Evolutionary conservation across 2,329 filamentous ascomycete genomes (phyloP).

Genomic region (Teratosphaeria zuluensis): DNA sequence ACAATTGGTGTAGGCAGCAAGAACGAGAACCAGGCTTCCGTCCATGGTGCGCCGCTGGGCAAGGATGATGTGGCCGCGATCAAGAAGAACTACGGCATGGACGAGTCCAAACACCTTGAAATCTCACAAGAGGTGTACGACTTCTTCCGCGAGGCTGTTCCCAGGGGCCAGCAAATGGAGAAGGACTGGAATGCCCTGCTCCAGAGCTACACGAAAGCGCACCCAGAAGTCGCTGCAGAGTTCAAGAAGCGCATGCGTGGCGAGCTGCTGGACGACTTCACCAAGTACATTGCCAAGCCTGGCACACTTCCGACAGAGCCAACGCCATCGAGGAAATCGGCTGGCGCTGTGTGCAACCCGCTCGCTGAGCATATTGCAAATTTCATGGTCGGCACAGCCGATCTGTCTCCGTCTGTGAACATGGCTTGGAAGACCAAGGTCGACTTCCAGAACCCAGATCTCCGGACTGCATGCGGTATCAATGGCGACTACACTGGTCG

Average conservation of each 20-base stretch:
- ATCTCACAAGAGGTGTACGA: conserved; percentile 36
- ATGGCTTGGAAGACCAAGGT: conserved; percentile 36
- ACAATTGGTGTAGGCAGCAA: conserved; percentile 46
- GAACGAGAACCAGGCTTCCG: conserved; percentile 42
- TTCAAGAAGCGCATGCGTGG: conserved; percentile 41
- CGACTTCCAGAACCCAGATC: conserved; percentile 38
- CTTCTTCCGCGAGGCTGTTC: conserved; percentile 44
- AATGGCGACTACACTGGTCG: conserved; percentile 44
- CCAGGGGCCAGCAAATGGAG: conserved; percentile 38
- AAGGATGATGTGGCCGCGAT: conserved; percentile 45
- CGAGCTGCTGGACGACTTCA: conserved; percentile 40
- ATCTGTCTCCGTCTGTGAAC: conserved; percentile 29
- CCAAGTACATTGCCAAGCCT: conserved; percentile 39
- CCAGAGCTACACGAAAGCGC: conserved; percentile 32
- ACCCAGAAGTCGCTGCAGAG: conserved; percentile 43
- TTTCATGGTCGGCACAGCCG: conserved; percentile 30
- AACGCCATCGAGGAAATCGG: conserved; percentile 43
- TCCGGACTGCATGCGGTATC: conserved; percentile 33
- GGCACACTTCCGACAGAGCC: conserved; percentile 36
- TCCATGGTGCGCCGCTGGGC: conserved; percentile 51
- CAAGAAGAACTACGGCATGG: conserved; percentile 43
- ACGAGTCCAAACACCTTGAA: conserved; percentile 32
- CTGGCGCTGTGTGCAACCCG: conserved; percentile 34
- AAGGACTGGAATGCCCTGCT: conserved; percentile 41
- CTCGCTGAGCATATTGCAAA: conserved; percentile 22